These are phyloP conservation scores for Alternaria arborescens DNA, from an alignment of 2,329 filamentous ascomycete genomes.

Conservation along the genomic window DNA sequence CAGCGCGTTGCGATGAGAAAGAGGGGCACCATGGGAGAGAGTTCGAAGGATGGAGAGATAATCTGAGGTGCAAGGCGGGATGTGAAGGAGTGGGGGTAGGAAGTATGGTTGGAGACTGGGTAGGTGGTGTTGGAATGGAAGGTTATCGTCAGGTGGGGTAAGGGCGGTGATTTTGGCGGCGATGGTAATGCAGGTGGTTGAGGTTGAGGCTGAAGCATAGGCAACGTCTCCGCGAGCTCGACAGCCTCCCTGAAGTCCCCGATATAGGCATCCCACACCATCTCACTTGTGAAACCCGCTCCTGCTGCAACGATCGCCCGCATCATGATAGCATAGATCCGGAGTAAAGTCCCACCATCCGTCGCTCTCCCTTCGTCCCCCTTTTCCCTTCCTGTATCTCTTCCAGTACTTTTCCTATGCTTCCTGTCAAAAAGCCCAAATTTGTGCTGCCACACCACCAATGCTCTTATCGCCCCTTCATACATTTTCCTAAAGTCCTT, in stretches of 20 bases:
- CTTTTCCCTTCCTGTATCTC: too few species aligned
- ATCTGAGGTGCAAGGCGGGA: constrained; percentile 2
- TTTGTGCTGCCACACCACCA: too few species aligned
- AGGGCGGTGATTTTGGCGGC: too few species aligned
- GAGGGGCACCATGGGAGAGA: constrained; percentile 38
- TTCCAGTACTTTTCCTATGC: fast-evolving
- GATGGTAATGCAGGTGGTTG: neutral
- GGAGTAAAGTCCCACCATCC: neutral
- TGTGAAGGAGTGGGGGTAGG: neutral
- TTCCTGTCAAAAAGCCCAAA: too few species aligned
- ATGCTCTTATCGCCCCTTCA: too few species aligned
- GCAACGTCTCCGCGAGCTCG: neutral
- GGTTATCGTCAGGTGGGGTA: neutral
- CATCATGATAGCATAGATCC: neutral
- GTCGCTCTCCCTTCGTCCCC: neutral
- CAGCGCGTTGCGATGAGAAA: too few species aligned
- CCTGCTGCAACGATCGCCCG: neutral
- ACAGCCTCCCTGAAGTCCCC: neutral
- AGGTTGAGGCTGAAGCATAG: neutral
- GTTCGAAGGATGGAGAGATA: constrained; percentile 41
- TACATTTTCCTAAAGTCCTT: too few species aligned
- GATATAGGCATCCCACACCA: neutral
- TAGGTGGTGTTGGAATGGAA: neutral
- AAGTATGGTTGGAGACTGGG: neutral
- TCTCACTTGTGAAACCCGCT: neutral